Evolutionary conservation across 192 early-diverging fungal genomes (phyloP), one percentile per base, ranked within the genome.

Genomic region (Gigaspora rosea): DNA sequence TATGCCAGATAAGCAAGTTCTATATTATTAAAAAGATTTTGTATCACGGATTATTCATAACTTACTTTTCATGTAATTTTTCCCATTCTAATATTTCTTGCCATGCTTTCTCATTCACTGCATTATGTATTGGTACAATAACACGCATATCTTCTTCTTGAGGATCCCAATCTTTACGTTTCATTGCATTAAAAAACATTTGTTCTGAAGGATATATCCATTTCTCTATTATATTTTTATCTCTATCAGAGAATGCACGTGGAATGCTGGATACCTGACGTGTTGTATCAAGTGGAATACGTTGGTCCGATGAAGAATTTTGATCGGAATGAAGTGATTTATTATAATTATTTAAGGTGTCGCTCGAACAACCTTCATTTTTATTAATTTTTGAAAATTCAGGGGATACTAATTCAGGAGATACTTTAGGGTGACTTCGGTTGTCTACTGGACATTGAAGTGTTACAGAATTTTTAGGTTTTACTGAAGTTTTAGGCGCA

Each of bases 161-260:
- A 1, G 96, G 91, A 65, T 88, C 76, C 94, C 94, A 95, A 80
- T 92, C 94, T 77, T 97, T 97, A 79, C 96, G 90, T 78, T 87
- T 91, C 93, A 97, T 95, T 1, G 96, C 96, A 70, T 97, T 97
- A 85, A 93, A 97, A 68, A 97, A 97, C 93, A 94, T 94, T 82
- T 96, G 94, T 80, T 96, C 94, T 22, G 93, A 94, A 9, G 96
- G 96, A 75, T 97, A 97, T 11, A 96, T 83, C 96, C 96, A 96
- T 12, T 83, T 32, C 58, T 86, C 78, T 16, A 67, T 41, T 52
- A 78, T 76, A 33, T 54, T 69, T 65, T 83, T 73, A 10, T 75
- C 71, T 58, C 78, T 70, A 16, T 75, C 79, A 68, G 54, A 78
- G 49, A 33, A 71, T 56, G 88, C 88, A 13, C 91, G 86, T 0